Percentiles rank a stretch among this genome's conserved stretches.
Conservation (phyloP, 192 early-diverging fungal genomes). For the Linderina pennispora region DNA sequence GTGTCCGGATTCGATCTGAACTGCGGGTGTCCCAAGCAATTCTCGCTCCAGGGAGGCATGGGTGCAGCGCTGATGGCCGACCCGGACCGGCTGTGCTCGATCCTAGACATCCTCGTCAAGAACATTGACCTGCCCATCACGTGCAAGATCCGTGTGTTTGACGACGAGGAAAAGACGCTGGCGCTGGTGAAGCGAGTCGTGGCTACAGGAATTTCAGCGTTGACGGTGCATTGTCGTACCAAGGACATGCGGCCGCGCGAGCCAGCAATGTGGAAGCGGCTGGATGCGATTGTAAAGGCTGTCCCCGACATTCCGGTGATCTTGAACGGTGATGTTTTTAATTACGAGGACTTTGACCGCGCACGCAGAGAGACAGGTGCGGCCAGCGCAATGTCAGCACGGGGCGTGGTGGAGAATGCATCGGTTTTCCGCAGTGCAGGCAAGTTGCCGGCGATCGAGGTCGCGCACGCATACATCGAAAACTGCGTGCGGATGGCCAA, state of each 20-base stretch:
- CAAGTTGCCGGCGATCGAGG: conserved; percentile 47
- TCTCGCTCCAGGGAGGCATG: conserved; percentile 92
- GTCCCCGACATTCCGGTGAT: conserved; percentile 75
- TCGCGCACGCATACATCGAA: conserved; percentile 62
- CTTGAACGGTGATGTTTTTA: conserved; percentile 87
- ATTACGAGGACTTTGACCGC: conserved; percentile 54
- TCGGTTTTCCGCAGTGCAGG: conserved; percentile 78
- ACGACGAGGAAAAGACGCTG: conserved; percentile 71
- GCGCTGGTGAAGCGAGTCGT: conserved; percentile 77
- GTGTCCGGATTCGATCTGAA: conserved; percentile 92
- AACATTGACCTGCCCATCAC: conserved; percentile 73
- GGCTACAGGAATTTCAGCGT: conserved; percentile 75
- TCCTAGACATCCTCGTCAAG: conserved; percentile 66
- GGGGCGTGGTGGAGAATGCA: conserved; percentile 79
- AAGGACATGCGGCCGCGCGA: conserved; percentile 70
- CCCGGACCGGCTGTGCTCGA: conserved; percentile 76
- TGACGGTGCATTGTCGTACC: conserved; percentile 87
- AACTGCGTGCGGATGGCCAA: conserved; percentile 65
- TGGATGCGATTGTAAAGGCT: conserved; percentile 64
- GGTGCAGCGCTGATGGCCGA: conserved; percentile 84
- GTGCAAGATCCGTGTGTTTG: conserved; percentile 82
- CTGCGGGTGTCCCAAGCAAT: conserved; percentile 96
- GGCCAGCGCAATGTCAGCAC: conserved; percentile 84
- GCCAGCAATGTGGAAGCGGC: conserved; percentile 78
- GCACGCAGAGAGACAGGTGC: conserved; percentile 56